A percentile compares a stretch with the other conserved stretches of the same genome.
Evolutionary conservation across 768 basidiomycete species (phyloP).

Genomic region (Asterophora parasitica): DNA sequence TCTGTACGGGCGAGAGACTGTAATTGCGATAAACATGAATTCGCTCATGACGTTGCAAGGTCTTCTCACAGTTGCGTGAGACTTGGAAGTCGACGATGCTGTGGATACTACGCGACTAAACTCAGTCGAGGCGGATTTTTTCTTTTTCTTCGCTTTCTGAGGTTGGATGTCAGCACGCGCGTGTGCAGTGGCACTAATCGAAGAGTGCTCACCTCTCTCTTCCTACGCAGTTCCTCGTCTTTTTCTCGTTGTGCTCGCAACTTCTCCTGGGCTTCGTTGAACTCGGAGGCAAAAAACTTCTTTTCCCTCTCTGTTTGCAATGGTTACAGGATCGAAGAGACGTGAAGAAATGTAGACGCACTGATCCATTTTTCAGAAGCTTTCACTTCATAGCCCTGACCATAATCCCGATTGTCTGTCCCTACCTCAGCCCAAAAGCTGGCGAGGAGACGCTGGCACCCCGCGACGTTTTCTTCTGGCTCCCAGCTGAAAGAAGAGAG

Average conservation of each 20-base stretch:
- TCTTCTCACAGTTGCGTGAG: constrained; percentile 2
- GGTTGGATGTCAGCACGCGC: not conserved
- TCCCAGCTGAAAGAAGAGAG: constrained; percentile 56
- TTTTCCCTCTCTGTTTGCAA: constrained; percentile 32
- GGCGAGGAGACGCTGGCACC: constrained; percentile 53
- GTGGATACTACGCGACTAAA: not conserved
- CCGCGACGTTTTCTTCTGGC: constrained; percentile 51
- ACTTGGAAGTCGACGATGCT: constrained; percentile 2
- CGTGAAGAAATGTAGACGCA: constrained; percentile 23
- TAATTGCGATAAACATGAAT: not conserved
- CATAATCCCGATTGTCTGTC: constrained; percentile 50
- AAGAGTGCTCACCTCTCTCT: constrained; percentile 9
- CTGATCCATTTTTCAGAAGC: constrained; percentile 57
- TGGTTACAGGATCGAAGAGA: constrained; percentile 1
- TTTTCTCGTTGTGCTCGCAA: constrained; percentile 17
- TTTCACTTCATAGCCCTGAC: constrained; percentile 36
- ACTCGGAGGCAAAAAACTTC: constrained; percentile 30
- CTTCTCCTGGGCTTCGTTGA: constrained; percentile 18
- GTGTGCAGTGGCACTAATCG: not conserved
- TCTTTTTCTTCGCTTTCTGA: constrained; percentile 1
- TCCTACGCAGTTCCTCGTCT: constrained; percentile 13
- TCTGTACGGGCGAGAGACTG: constrained; percentile 10
- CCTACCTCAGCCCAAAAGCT: constrained; percentile 66
- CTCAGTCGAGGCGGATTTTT: constrained; percentile 2
- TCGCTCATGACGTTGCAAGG: not conserved